Percentiles rank a stretch among this genome's conserved stretches.
phyloP scores from a whole-genome alignment of 31 red algal genomes.

The Asparagopsis taxiformis region DNA sequence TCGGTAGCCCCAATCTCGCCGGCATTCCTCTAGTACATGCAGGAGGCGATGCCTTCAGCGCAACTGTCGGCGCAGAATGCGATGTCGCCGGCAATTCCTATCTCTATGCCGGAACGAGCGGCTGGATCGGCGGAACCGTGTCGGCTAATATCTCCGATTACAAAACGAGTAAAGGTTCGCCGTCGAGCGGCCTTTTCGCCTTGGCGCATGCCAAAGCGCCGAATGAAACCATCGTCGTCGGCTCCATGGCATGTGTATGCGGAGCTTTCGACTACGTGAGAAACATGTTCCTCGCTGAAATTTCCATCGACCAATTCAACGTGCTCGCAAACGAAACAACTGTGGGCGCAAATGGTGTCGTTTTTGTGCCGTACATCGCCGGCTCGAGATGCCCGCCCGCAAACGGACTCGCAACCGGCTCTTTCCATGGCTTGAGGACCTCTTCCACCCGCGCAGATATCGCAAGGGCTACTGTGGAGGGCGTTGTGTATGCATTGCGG shows the following conservation, averaged over 20 bases:
- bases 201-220: background rate
- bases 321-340: background rate
- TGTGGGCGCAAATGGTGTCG: background rate
- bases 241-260: background rate
- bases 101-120: constrained; percentile 60
- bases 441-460: background rate
- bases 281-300: background rate
- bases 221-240: background rate
- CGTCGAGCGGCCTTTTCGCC: background rate
- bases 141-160: background rate
- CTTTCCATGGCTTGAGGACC: background rate
- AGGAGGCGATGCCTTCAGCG: constrained; percentile 65
- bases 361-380: background rate
- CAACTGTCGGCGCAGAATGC: constrained; percentile 59
- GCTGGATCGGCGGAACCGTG: constrained; percentile 55
- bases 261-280: background rate
- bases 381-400: background rate
- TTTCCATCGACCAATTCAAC: background rate
- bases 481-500: background rate
- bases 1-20: constrained; percentile 24
- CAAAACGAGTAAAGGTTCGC: background rate
- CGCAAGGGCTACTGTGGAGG: background rate
- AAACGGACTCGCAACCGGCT: background rate
- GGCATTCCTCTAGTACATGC: constrained; percentile 60
- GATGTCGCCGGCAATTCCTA: constrained; percentile 20